These are phyloP conservation scores for Mycena amicta DNA, from an alignment of 768 basidiomycete species.

Conservation along the genomic window DNA sequence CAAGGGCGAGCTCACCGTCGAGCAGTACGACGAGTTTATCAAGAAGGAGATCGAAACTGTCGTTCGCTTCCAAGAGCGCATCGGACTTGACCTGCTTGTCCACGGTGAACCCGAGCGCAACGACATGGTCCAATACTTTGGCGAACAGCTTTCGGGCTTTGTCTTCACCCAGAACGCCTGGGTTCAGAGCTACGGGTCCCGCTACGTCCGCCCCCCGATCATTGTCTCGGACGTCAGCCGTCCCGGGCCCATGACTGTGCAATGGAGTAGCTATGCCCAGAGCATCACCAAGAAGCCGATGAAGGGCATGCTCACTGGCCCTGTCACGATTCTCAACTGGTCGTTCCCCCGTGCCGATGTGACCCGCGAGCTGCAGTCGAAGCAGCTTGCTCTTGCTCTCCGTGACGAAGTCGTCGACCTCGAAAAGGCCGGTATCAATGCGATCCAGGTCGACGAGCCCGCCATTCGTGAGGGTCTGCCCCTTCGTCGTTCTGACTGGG, in stretches of 20 bases:
- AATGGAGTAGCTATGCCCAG: slow-evolving; percentile 97
- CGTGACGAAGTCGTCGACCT: slow-evolving; percentile 98
- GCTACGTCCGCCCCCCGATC: slow-evolving; percentile 97
- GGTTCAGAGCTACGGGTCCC: slow-evolving; percentile 99
- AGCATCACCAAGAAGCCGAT: slow-evolving; percentile 90
- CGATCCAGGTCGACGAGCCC: slow-evolving; percentile 99
- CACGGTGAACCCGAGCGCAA: slow-evolving; percentile 99
- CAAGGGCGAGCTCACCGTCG: slow-evolving; percentile 85
- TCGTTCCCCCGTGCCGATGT: slow-evolving; percentile 99
- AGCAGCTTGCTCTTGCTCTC: slow-evolving; percentile 96
- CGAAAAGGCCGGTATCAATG: slow-evolving; percentile 93
- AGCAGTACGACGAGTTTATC: slow-evolving; percentile 96
- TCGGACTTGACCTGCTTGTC: slow-evolving; percentile 95
- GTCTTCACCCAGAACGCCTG: slow-evolving; percentile 98
- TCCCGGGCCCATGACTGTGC: slow-evolving; percentile 89
- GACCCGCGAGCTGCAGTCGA: slow-evolving; percentile 93
- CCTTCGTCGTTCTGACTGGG: slow-evolving; percentile 95
- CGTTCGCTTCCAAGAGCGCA: slow-evolving; percentile 95
- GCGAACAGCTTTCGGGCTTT: slow-evolving; percentile 92
- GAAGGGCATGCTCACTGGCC: slow-evolving; percentile 99
- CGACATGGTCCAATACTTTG: slow-evolving; percentile 99
- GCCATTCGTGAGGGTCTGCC: slow-evolving; percentile 99
- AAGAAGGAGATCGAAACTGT: slow-evolving; percentile 94
- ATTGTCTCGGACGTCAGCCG: slow-evolving; percentile 98
- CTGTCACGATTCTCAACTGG: slow-evolving; percentile 99